phyloP scores from a whole-genome alignment of 2,329 filamentous ascomycete genomes.

The Trichoderma endophyticum region DNA sequence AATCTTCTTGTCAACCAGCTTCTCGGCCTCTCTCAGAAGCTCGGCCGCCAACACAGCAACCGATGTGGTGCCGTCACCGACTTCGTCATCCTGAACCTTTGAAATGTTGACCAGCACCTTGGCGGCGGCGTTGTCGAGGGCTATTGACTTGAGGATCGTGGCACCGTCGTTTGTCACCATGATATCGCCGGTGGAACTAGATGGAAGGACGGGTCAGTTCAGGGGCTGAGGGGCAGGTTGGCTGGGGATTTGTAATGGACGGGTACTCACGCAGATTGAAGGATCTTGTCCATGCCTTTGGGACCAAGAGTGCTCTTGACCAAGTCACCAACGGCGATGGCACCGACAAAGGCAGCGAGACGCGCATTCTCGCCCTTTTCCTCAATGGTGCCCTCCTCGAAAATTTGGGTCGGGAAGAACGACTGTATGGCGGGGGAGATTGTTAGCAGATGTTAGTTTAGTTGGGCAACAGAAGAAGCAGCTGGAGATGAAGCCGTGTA shows the following conservation, averaged over 20 bases:
- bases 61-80: constrained; percentile 97
- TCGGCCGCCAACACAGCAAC: constrained; percentile 94
- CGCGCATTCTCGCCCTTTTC: constrained; percentile 99
- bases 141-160: constrained; percentile 97
- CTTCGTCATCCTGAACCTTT: constrained; percentile 98
- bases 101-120: constrained; percentile 99
- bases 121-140: constrained; percentile 94
- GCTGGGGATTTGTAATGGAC: constrained; percentile 15
- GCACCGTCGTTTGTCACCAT: constrained; percentile 99
- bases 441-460: constrained; percentile 7
- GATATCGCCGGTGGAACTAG: constrained; percentile 88
- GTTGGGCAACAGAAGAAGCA: not conserved
- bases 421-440: constrained; percentile 37
- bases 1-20: constrained; percentile 96
- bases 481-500: not conserved
- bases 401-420: constrained; percentile 94
- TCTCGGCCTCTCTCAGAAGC: constrained; percentile 91
- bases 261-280: constrained; percentile 79
- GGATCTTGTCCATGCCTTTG: constrained; percentile 98
- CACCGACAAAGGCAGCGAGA: constrained; percentile 95
- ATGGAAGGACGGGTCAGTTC: constrained; percentile 18
- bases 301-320: constrained; percentile 97
- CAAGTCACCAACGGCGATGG: constrained; percentile 94
- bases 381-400: constrained; percentile 92
- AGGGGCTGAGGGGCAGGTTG: constrained; percentile 10